Evolutionary conservation across 2,329 filamentous ascomycete species (phyloP).

Genomic region (Chrysosporium keratinophilum): DNA sequence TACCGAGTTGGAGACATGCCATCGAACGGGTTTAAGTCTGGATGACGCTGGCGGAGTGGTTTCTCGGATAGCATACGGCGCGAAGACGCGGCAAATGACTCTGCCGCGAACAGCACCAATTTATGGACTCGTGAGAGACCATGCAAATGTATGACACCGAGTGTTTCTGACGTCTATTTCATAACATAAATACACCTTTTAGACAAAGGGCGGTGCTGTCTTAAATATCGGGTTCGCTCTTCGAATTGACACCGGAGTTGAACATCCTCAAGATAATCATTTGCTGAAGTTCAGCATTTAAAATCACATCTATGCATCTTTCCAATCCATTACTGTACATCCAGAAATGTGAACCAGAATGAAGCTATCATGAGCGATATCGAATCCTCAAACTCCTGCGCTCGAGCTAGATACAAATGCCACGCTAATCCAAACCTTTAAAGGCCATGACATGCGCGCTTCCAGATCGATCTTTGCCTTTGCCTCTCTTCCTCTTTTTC

Average conservation of each 20-base stretch:
- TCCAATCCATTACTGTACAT: not conserved
- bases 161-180: too few species aligned
- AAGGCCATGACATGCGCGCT: conserved; percentile 36
- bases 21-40: not conserved
- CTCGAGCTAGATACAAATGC: conserved; percentile 10
- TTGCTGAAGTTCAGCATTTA: not conserved
- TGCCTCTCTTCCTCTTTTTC: conserved; percentile 39
- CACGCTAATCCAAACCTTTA: conserved; percentile 30
- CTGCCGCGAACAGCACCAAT: not conserved
- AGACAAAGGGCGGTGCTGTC: too few species aligned
- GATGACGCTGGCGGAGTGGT: conserved; percentile 2
- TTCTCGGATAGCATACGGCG: not conserved
- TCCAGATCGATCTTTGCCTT: conserved; percentile 34
- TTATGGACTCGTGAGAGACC: not conserved
- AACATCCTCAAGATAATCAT: not conserved
- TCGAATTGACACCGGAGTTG: too few species aligned
- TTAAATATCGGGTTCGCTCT: too few species aligned
- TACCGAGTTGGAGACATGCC: not conserved
- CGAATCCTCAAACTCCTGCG: not conserved
- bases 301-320: not conserved
- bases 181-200: too few species aligned
- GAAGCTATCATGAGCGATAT: not conserved
- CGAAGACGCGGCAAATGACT: conserved; percentile 4
- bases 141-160: too few species aligned
- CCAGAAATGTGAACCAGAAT: too few species aligned